Conservation (phyloP, 1,139 yeast species). For the Candida sp. region DNA sequence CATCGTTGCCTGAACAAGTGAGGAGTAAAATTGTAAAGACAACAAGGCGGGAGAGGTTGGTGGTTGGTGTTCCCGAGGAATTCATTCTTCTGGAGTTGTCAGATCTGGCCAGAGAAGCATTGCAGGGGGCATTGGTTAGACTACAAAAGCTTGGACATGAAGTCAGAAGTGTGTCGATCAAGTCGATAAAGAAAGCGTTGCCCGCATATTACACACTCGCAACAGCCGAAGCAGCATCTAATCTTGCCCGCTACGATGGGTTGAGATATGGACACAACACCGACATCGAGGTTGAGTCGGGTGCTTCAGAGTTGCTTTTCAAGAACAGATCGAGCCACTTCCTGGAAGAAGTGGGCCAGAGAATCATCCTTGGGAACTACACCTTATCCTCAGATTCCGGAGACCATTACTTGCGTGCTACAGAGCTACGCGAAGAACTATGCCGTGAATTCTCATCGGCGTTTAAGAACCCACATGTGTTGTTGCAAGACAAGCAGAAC, state of each 20-base stretch:
- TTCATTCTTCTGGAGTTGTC: constrained; percentile 62
- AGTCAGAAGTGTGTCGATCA: constrained; percentile 67
- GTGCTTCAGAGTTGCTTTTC: constrained; percentile 36
- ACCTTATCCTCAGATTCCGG: constrained; percentile 78
- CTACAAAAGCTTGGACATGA: constrained; percentile 57
- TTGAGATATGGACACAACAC: constrained; percentile 68
- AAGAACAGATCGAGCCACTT: constrained; percentile 68
- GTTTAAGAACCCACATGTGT: constrained; percentile 57
- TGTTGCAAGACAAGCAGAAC: constrained; percentile 21
- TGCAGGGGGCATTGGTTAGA: constrained; percentile 47
- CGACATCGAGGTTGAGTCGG: constrained; percentile 31
- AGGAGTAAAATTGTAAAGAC: constrained; percentile 30
- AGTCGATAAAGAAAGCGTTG: constrained; percentile 67
- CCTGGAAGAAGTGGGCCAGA: constrained; percentile 82
- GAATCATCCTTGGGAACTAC: constrained; percentile 86
- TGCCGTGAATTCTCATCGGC: constrained; percentile 68
- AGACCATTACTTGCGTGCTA: constrained; percentile 84
- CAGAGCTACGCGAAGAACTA: constrained; percentile 61
- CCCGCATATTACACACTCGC: constrained; percentile 88
- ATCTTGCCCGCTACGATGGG: constrained; percentile 90
- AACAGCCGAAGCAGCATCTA: constrained; percentile 95
- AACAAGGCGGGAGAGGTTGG: constrained; percentile 20
- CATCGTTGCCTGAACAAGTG: constrained; percentile 52
- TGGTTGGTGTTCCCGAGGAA: constrained; percentile 77
- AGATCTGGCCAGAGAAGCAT: constrained; percentile 43